Percentiles rank a stretch among this genome's conserved stretches.
Evolutionary conservation across 345 rosid species (phyloP).

Genomic region (Cardamine occulta): DNA sequence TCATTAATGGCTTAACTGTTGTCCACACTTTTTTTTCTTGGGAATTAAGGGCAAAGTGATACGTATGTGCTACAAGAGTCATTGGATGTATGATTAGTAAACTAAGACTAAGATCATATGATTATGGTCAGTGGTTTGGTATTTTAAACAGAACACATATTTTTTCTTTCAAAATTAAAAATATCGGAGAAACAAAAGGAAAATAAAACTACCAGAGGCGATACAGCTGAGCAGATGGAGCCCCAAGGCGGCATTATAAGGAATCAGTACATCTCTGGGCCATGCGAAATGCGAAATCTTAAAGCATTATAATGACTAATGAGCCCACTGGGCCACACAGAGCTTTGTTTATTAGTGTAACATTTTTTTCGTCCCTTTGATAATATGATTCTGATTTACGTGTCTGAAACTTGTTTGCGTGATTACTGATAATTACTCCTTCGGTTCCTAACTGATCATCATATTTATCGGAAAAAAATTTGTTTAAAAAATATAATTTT

Average conservation of each 20-base stretch:
- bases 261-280: slow-evolving; percentile 8
- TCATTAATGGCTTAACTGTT: too few relatives aligned
- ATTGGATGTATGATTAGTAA: not conserved
- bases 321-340: slow-evolving; percentile 19
- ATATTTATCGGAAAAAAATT: too few relatives aligned
- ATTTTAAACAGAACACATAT: not conserved
- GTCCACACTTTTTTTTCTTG: not conserved
- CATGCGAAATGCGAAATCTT: not conserved
- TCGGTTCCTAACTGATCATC: too few relatives aligned
- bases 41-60: not conserved
- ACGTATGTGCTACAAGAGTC: not conserved
- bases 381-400: not conserved
- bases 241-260: not conserved
- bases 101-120: not conserved
- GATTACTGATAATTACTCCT: not conserved
- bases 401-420: slow-evolving; percentile 1
- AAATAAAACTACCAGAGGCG: not conserved
- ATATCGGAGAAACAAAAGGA: not conserved
- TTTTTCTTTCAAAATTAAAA: not conserved
- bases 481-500: too few relatives aligned
- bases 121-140: not conserved
- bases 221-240: not conserved
- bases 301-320: not conserved
- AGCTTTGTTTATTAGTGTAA: not conserved
- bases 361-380: not conserved